Base-by-base conservation (phyloP, 179 eudicot genomes). In the Actinidia arguta region DNA sequence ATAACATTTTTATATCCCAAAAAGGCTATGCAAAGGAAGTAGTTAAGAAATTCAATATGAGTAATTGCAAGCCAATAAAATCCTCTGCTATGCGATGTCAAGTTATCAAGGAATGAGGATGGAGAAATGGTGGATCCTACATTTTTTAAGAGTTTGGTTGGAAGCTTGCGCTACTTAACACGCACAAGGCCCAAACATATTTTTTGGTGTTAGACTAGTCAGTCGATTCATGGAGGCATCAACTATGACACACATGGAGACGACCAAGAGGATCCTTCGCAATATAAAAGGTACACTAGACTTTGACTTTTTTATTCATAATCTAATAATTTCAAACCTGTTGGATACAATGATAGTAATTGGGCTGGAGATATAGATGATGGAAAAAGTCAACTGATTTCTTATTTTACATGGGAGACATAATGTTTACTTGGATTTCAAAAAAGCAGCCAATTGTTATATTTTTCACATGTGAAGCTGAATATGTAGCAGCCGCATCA, bases 291-390 rank as follows among this genome's bases (percentile, higher is more conserved):
- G 36, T 31, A 31, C 36, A 31, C 36, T 31, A 31, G 36, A 31
- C 36, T 31, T 31, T 31, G 36, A 2, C 36, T 31, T 31, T 31
- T 31, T 31, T 31, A 31, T 31, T 31, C 36, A 31, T 31, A 1
- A 31, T 31, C 36, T 31, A 31, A 31, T 2, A 31, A 31, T 31
- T 31, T 31, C 36, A 31, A 31, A 31, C 36, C 2, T 31, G 93
- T 90, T 3, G 27, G 66, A n/a, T 61, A 61, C 24, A 20, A 3
- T n/a, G 66, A n/a, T 4, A 61, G 31, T 61, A 31, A 61, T 8
- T 61, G 31, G 66, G 31, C 25, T 20, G n/a, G 63, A 58, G 6
- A 20, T 58, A 4, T 58, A 58, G 63, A 61, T 61, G 66, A 61
- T 8, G 2, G 66, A 8, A 61, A 61, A n/a, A 61, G 31, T 13